phyloP scores from a whole-genome alignment of 495 filamentous ascomycete genomes.

The Mycothermus thermophilus region DNA sequence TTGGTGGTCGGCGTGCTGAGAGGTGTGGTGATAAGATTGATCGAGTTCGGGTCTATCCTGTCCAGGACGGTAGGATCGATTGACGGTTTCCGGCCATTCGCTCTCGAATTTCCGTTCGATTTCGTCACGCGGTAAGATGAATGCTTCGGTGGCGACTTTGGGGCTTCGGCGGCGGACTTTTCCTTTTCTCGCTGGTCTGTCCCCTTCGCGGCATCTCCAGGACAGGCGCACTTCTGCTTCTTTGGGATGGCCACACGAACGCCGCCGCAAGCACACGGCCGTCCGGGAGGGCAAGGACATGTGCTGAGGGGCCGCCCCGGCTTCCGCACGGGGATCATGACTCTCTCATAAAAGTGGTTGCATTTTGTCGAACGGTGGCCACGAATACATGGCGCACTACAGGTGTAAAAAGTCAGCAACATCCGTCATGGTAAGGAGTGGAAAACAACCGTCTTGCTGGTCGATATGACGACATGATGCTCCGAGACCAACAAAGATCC shows the following conservation, averaged over 20 bases:
- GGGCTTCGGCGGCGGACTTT: constrained; percentile 16
- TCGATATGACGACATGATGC: not conserved
- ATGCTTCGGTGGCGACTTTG: constrained; percentile 22
- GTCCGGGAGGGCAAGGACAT: constrained; percentile 58
- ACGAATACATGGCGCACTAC: constrained; percentile 69
- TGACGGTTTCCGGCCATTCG: constrained; percentile 28
- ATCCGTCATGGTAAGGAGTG: no score
- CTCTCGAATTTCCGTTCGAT: constrained; percentile 11
- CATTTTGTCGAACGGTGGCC: constrained; percentile 81
- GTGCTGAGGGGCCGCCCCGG: constrained; percentile 64
- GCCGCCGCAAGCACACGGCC: constrained; percentile 34
- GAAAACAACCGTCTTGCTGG: no score
- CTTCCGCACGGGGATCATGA: constrained; percentile 68
- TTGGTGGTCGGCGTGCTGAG: constrained; percentile 9
- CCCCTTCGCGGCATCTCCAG: constrained; percentile 1
- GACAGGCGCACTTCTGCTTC: constrained; percentile 36
- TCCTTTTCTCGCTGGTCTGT: constrained; percentile 2
- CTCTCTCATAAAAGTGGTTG: constrained; percentile 53
- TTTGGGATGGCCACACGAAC: constrained; percentile 41
- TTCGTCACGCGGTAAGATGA: constrained; percentile 32
- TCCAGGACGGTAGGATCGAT: constrained; percentile 28
- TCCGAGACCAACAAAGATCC: not conserved
- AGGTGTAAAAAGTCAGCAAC: constrained; percentile 12
- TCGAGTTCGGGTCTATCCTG: constrained; percentile 30
- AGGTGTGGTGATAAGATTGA: constrained; percentile 23